phyloP scores from a whole-genome alignment of 805 yeast genomes.

The Metschnikowia chrysomelidarum region DNA sequence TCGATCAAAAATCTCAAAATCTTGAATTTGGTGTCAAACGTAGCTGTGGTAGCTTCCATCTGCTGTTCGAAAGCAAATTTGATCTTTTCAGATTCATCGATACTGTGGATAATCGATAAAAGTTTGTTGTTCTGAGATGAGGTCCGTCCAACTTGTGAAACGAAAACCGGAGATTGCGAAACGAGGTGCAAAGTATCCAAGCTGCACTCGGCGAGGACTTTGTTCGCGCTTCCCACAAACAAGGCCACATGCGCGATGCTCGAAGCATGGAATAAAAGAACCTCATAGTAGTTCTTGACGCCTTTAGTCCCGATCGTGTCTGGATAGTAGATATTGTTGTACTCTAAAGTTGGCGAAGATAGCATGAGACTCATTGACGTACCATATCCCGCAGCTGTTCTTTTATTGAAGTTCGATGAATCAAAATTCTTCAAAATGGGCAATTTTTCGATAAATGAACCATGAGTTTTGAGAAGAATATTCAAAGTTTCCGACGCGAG shows the following conservation, averaged over 20 bases:
- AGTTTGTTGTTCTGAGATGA: conserved; percentile 56
- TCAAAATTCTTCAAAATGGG: conserved; percentile 47
- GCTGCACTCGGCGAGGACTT: conserved; percentile 50
- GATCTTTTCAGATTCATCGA: conserved; percentile 75
- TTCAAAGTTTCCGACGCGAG: conserved; percentile 45
- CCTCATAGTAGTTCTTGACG: conserved; percentile 63
- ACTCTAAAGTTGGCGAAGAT: conserved; percentile 21
- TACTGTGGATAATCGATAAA: conserved; percentile 66
- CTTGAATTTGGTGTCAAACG: conserved; percentile 50
- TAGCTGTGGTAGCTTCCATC: conserved; percentile 35
- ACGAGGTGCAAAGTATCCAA: conserved; percentile 53
- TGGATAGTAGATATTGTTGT: conserved; percentile 39
- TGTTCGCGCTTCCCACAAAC: conserved; percentile 60
- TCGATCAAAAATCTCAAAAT: conserved; percentile 56
- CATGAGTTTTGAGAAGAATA: conserved; percentile 51
- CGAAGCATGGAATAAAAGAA: conserved; percentile 67
- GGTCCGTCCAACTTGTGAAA: conserved; percentile 20
- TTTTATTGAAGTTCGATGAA: conserved; percentile 5
- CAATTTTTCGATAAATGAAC: conserved; percentile 53
- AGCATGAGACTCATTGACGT: conserved; percentile 30
- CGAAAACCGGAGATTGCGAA: conserved; percentile 49
- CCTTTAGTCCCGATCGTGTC: conserved; percentile 56
- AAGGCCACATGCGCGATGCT: conserved; percentile 71
- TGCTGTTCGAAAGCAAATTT: conserved; percentile 72
- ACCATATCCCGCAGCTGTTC: conserved; percentile 22